Base-by-base conservation (phyloP, 2,329 filamentous ascomycete genomes). In the Neonectria ditissima region DNA sequence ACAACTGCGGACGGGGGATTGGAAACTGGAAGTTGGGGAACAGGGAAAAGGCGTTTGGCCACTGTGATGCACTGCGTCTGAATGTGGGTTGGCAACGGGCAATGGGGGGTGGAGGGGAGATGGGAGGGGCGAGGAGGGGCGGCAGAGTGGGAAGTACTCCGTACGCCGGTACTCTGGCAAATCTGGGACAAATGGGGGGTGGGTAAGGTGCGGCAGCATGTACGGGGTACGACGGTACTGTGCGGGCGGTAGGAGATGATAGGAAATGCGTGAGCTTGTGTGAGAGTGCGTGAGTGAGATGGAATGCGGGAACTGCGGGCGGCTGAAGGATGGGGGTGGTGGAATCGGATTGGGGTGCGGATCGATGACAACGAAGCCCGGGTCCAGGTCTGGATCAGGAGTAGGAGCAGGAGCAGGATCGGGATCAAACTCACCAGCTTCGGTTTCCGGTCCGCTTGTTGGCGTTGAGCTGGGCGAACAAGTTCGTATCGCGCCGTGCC, bases 281-380 rank as follows among this genome's bases (percentile, higher is more conserved):
- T 52, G 48, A 48, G 48, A 50, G 50, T 48, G 44, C 24, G 52
- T 44, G 30, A 44, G 53, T 48, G 55, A 52, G 56, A 39, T 43
- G 62, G 56, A 65, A 56, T 57, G 53, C 62, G 57, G 57, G 57
- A 61, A 65, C 34, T 61, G 62, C 57, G 57, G 57, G 47, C 56
- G 62, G 52, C 47, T 65, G 57, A 53, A 52, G 51, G 62, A 57
- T 37, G 56, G 56, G 55, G 51, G 44, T 48, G 45, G 20, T 57
- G 57, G 52, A 47, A 55, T 47, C 20, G 20, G 14, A 43, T 24
- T 18, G 47, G 51, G 45, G 52, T 52, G 44, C 55, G 56, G 32
- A 45, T 56, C 45, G 61, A 63, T 52, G 51, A 47, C 30, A 63
- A 55, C 51, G 55, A 43, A 43, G 41, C 60, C 45, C 54, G 61